Percentiles rank a stretch among this genome's conserved stretches.
phyloP scores from a whole-genome alignment of 2,329 filamentous ascomycete species.

The Colletotrichum godetiae region DNA sequence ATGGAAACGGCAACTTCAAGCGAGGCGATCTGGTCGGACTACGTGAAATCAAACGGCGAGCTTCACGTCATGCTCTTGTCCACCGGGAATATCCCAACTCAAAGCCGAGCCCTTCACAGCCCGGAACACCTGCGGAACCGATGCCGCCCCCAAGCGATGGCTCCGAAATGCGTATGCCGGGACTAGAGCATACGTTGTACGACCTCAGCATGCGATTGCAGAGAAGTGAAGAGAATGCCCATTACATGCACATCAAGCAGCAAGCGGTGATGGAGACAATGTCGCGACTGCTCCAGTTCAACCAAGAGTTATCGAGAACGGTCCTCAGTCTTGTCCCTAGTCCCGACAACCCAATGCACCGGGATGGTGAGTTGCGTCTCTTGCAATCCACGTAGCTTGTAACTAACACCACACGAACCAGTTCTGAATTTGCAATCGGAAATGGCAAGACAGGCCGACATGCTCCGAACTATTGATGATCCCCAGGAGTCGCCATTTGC shows the following conservation, averaged over 20 bases:
- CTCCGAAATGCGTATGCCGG: slow-evolving; percentile 78
- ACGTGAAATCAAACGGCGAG: slow-evolving; percentile 94
- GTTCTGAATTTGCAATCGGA: slow-evolving; percentile 68
- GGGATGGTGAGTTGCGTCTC: slow-evolving; percentile 74
- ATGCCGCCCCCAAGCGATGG: slow-evolving; percentile 75
- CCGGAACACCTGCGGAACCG: slow-evolving; percentile 85
- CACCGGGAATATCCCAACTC: slow-evolving; percentile 89
- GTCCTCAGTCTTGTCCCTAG: slow-evolving; percentile 80
- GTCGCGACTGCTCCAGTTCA: slow-evolving; percentile 77
- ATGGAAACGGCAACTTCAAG: slow-evolving; percentile 97
- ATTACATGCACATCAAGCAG: slow-evolving; percentile 83
- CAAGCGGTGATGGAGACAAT: slow-evolving; percentile 86
- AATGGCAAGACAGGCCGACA: slow-evolving; percentile 70
- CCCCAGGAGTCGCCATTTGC: slow-evolving; percentile 75
- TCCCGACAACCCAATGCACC: slow-evolving; percentile 80
- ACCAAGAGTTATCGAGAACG: slow-evolving; percentile 83
- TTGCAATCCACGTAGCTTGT: background rate
- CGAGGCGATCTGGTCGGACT: slow-evolving; percentile 91
- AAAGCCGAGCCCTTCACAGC: slow-evolving; percentile 80
- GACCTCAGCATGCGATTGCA: slow-evolving; percentile 82
- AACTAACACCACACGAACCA: slow-evolving; percentile 41
- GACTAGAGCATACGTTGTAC: slow-evolving; percentile 84
- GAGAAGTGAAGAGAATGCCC: slow-evolving; percentile 85
- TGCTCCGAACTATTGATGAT: slow-evolving; percentile 68
- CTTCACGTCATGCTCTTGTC: slow-evolving; percentile 91